Conservation (phyloP, 345 rosid genomes). For the Nasturtium officinale region DNA sequence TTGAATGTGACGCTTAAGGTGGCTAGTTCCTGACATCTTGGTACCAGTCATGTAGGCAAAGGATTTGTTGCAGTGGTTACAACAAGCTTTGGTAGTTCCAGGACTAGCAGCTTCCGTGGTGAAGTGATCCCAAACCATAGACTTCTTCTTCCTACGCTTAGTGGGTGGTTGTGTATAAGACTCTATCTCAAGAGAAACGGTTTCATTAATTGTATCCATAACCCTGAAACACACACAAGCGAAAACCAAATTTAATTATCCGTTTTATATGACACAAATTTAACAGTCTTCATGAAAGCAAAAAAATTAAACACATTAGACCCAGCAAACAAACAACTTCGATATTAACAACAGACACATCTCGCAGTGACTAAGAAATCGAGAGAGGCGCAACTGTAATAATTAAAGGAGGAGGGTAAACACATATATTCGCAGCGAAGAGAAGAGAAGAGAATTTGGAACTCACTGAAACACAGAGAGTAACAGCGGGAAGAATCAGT, state of each 20-base stretch:
- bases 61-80: constrained; percentile 79
- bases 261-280: neutral
- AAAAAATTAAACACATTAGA: neutral
- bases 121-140: constrained; percentile 95
- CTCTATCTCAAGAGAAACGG: constrained; percentile 19
- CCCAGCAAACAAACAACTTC: neutral
- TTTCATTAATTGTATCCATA: constrained; percentile 31
- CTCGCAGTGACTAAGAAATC: constrained; percentile 1
- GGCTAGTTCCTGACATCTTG: constrained; percentile 92
- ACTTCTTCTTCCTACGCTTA: constrained; percentile 78
- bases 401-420: neutral
- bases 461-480: constrained; percentile 18
- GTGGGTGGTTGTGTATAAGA: constrained; percentile 56
- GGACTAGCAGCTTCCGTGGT: constrained; percentile 59
- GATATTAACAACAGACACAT: neutral
- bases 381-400: neutral
- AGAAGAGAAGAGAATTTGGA: constrained; percentile 11
- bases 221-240: constrained; percentile 13
- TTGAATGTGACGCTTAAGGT: constrained; percentile 90
- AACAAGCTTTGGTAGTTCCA: constrained; percentile 70
- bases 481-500: constrained; percentile 38
- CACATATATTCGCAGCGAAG: neutral
- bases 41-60: constrained; percentile 73
- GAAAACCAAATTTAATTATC: constrained; percentile 13
- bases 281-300: neutral